Evolutionary conservation across 306 rosid genomes (phyloP).

Genomic region (Acacia acuminata): DNA sequence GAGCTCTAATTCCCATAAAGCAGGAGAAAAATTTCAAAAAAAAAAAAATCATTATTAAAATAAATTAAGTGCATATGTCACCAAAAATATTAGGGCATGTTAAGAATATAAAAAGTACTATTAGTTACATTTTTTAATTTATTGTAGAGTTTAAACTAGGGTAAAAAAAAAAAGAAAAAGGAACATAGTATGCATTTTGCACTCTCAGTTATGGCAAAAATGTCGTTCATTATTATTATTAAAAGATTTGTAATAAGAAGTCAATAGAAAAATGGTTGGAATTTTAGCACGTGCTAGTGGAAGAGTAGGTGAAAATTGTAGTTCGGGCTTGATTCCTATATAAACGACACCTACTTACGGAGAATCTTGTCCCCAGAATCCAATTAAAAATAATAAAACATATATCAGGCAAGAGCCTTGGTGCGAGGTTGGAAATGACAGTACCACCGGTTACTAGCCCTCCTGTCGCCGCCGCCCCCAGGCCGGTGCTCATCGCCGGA

Average conservation of each 20-base stretch:
- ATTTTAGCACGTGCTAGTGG: not conserved
- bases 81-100: too few species aligned
- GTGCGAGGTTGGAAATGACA: not conserved
- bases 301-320: not conserved
- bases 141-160: too few species aligned
- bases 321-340: not conserved
- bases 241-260: too few species aligned
- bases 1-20: not conserved
- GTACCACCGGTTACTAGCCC: slow-evolving; percentile 13
- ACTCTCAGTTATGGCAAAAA: not conserved
- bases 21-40: too few species aligned
- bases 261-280: not conserved
- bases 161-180: too few species aligned
- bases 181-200: too few species aligned
- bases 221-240: not conserved
- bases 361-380: not conserved
- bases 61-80: too few species aligned
- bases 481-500: slow-evolving; percentile 51
- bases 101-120: too few species aligned
- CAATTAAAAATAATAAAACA: too few species aligned
- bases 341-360: not conserved
- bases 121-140: too few species aligned
- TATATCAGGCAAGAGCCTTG: not conserved
- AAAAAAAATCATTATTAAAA: too few species aligned
- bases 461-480: not conserved